Evolutionary conservation across 2,329 filamentous ascomycete species (phyloP).

Genomic region (Canariomyces notabilis): DNA sequence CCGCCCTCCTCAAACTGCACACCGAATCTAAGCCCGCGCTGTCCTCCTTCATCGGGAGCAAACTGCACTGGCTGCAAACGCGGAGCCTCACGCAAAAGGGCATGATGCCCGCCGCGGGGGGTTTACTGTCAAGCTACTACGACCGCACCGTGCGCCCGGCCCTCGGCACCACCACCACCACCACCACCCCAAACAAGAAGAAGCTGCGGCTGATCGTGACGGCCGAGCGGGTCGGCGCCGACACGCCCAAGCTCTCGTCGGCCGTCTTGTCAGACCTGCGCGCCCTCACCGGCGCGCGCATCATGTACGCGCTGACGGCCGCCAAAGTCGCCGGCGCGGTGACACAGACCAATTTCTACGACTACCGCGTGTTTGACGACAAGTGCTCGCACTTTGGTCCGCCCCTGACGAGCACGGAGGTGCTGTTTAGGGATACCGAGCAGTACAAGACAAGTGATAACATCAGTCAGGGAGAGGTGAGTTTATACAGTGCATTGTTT

Average conservation of each 20-base stretch:
- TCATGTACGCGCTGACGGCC: constrained; percentile 81
- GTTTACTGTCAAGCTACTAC: constrained; percentile 57
- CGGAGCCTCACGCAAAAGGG: constrained; percentile 65
- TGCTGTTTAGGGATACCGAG: constrained; percentile 63
- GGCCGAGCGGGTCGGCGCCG: constrained; percentile 64
- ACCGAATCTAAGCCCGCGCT: constrained; percentile 54
- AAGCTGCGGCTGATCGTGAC: constrained; percentile 78
- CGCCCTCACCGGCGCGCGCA: constrained; percentile 70
- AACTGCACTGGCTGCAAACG: constrained; percentile 67
- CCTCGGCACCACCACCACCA: constrained; percentile 58
- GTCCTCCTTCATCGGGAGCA: constrained; percentile 57
- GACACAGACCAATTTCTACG: constrained; percentile 80
- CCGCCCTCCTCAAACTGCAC: constrained; percentile 66
- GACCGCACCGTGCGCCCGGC: constrained; percentile 50
- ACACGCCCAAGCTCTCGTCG: constrained; percentile 60
- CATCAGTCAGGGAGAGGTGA: constrained; percentile 58
- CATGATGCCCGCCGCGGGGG: constrained; percentile 60
- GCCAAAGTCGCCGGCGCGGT: constrained; percentile 82
- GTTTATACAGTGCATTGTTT: constrained; percentile 28
- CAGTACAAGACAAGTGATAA: constrained; percentile 60
- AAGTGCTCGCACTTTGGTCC: constrained; percentile 68
- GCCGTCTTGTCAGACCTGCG: constrained; percentile 73
- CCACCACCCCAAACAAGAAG: no score
- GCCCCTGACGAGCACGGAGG: constrained; percentile 73
- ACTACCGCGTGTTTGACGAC: constrained; percentile 62